These are phyloP conservation scores for Cystobasidium pallidum DNA, from an alignment of 1,284 basidiomycete genomes.

Conservation along the genomic window DNA sequence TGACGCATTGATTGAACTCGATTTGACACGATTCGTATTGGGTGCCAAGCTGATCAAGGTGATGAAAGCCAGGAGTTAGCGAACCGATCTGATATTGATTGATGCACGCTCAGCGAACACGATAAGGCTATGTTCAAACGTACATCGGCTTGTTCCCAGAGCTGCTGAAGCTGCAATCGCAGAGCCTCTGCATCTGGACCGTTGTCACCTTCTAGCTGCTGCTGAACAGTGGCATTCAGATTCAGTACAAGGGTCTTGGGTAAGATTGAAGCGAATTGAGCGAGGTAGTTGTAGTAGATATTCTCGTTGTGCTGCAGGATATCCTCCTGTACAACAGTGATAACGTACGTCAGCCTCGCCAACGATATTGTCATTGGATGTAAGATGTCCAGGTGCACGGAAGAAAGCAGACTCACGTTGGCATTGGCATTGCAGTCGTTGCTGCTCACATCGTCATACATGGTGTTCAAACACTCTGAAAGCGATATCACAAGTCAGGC, in stretches of 20 bases:
- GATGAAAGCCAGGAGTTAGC: background rate
- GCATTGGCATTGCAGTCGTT: slow-evolving; percentile 41
- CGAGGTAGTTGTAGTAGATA: slow-evolving; percentile 44
- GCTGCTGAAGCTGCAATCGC: slow-evolving; percentile 16
- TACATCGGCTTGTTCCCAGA: slow-evolving; percentile 35
- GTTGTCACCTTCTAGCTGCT: slow-evolving; percentile 20
- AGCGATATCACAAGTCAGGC: background rate
- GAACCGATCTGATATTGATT: background rate
- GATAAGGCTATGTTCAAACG: background rate
- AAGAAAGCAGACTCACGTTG: slow-evolving; percentile 19
- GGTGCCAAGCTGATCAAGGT: slow-evolving; percentile 22
- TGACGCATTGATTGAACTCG: slow-evolving; percentile 30
- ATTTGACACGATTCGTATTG: slow-evolving; percentile 34
- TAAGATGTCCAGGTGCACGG: too few species aligned
- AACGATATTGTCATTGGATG: too few species aligned
- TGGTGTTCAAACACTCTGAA: slow-evolving; percentile 40
- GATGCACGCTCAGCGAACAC: background rate
- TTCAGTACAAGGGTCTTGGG: slow-evolving; percentile 38
- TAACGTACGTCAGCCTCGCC: background rate
- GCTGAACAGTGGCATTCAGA: slow-evolving; percentile 41
- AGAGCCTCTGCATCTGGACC: slow-evolving; percentile 31
- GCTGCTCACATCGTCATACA: slow-evolving; percentile 22
- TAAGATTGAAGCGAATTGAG: slow-evolving; percentile 44
- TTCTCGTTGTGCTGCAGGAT: slow-evolving; percentile 42
- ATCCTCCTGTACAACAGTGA: slow-evolving; percentile 6